These are phyloP conservation scores for Rhytidiadelphus loreus DNA, from an alignment of 225 moss, liverwort and hornwort species.

Conservation along the genomic window DNA sequence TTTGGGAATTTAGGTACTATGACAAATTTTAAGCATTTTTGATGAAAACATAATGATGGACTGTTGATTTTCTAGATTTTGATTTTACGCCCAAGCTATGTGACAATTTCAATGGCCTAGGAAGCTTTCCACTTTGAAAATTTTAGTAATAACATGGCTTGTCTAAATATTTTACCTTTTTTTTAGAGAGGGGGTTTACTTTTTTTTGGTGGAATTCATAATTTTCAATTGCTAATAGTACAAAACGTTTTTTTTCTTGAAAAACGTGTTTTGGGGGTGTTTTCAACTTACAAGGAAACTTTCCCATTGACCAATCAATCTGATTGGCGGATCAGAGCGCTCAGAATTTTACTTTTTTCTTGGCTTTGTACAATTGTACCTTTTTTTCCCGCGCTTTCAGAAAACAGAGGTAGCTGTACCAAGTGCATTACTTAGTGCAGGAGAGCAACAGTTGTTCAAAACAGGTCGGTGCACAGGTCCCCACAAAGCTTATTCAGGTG, in stretches of 20 bases:
- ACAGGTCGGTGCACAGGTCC: not conserved
- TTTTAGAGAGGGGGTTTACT: too few relatives aligned
- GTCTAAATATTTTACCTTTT: not conserved
- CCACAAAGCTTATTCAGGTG: not conserved
- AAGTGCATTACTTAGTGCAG: not conserved
- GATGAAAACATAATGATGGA: not conserved
- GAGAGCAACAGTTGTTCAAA: not conserved
- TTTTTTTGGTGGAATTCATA: not conserved
- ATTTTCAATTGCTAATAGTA: not conserved
- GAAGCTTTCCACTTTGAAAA: not conserved
- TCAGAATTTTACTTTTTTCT: too few relatives aligned
- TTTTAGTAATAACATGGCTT: not conserved
- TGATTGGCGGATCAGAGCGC: not conserved
- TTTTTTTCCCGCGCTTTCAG: not conserved
- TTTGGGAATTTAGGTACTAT: not conserved
- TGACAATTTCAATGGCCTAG: fast-evolving
- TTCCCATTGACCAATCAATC: too few relatives aligned
- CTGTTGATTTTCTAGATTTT: not conserved
- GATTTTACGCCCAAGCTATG: not conserved
- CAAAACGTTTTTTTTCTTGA: not conserved
- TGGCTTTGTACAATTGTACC: not conserved
- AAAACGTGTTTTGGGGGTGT: not conserved
- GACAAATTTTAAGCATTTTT: not conserved
- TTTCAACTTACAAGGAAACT: not conserved
- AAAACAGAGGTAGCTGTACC: not conserved